A percentile compares a stretch with the other conserved stretches of the same genome.
Evolutionary conservation across 345 rosid genomes (phyloP).

Genomic region (Excoecaria cochinchinensis): DNA sequence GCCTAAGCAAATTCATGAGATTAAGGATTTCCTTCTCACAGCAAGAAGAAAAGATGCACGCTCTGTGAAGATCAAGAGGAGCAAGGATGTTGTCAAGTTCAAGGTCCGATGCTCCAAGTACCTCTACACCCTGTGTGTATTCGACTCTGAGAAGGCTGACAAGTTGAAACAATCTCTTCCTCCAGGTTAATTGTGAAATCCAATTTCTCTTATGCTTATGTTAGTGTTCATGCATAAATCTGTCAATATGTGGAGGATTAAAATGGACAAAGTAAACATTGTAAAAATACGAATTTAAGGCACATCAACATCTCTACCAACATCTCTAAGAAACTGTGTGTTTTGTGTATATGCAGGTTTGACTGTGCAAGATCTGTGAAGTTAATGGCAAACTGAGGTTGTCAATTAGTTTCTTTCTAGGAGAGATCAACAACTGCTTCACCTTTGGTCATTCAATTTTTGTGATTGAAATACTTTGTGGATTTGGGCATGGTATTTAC

Average conservation of each 20-base stretch:
- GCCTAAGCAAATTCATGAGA: conserved; percentile 97
- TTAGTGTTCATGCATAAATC: neutral
- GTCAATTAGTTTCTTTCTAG: neutral
- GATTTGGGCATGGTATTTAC: neutral
- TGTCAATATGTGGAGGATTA: neutral
- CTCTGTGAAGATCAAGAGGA: conserved; percentile 86
- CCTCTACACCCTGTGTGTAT: conserved; percentile 85
- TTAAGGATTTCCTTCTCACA: conserved; percentile 92
- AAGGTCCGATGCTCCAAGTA: conserved; percentile 93
- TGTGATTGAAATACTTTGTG: conserved; percentile 5
- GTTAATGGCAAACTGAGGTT: neutral
- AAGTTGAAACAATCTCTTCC: conserved; percentile 97
- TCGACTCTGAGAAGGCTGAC: conserved; percentile 85
- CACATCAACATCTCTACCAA: too few species aligned
- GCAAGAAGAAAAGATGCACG: conserved; percentile 95
- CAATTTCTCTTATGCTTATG: neutral
- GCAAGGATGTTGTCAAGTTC: conserved; percentile 80
- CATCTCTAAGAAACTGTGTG: too few species aligned
- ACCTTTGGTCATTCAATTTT: neutral
- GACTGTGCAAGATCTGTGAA: conserved; percentile 72
- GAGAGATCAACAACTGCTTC: neutral
- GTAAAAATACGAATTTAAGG: too few species aligned
- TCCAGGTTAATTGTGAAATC: conserved; percentile 52
- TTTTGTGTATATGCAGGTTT: conserved; percentile 56
- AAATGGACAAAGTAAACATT: neutral